Conservation (phyloP, 306 rosid species). For the Astragalus glycyphyllos region DNA sequence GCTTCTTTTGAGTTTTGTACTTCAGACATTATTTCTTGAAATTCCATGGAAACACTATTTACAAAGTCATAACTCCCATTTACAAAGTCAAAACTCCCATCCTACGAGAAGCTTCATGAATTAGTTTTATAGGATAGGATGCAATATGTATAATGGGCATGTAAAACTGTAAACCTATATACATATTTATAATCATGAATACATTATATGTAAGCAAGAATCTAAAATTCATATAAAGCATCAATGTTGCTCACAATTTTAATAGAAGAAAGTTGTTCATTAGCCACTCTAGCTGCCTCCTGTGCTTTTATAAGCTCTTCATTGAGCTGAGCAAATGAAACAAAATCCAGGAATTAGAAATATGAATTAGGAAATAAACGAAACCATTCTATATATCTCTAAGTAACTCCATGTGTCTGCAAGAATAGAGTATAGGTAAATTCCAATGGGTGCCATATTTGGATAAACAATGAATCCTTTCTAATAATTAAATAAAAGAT, state of each 20-base stretch:
- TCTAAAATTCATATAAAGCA: constrained; percentile 27
- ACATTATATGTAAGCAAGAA: constrained; percentile 23
- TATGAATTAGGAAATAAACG: constrained; percentile 29
- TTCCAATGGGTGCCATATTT: neutral
- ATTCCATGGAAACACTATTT: constrained; percentile 54
- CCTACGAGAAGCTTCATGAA: constrained; percentile 58
- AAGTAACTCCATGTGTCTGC: neutral
- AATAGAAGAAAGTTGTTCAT: constrained; percentile 55
- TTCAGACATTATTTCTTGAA: constrained; percentile 65
- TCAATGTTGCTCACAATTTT: constrained; percentile 48
- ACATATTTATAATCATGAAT: constrained; percentile 9
- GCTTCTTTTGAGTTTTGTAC: constrained; percentile 64
- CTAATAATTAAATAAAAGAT: constrained; percentile 1
- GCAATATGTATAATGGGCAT: constrained; percentile 2
- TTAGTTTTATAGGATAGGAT: constrained; percentile 38
- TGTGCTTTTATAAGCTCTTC: constrained; percentile 69
- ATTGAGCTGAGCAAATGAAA: constrained; percentile 57
- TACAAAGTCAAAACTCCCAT: constrained; percentile 55
- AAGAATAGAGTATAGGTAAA: constrained; percentile 1
- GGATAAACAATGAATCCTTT: neutral
- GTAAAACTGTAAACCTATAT: constrained; percentile 9
- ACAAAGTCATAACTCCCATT: constrained; percentile 50
- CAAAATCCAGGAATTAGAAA: constrained; percentile 37
- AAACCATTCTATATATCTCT: constrained; percentile 2
- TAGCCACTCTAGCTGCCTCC: constrained; percentile 71